These are phyloP conservation scores for Cyberlindnera xishuangbannaensis DNA, from an alignment of 805 yeast species.

Conservation along the genomic window DNA sequence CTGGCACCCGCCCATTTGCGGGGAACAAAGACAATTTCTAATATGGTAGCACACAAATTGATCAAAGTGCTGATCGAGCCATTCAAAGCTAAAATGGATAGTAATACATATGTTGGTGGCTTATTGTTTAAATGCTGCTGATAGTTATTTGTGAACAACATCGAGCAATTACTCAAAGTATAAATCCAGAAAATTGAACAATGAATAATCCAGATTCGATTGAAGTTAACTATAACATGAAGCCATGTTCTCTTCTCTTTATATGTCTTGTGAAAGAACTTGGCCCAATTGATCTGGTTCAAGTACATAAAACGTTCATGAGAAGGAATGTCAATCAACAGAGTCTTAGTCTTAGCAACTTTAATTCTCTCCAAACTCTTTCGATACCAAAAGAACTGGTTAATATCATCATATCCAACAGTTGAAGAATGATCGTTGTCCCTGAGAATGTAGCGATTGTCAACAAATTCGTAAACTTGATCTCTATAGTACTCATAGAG, in stretches of 20 bases:
- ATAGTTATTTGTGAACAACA: slow-evolving; percentile 58
- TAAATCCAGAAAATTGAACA: slow-evolving; percentile 72
- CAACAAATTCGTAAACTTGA: slow-evolving; percentile 42
- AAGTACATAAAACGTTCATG: slow-evolving; percentile 51
- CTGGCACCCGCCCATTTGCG: slow-evolving; percentile 69
- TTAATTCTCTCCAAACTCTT: slow-evolving; percentile 57
- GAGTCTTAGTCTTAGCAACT: slow-evolving; percentile 34
- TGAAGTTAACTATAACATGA: slow-evolving; percentile 67
- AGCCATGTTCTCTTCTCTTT: slow-evolving; percentile 72
- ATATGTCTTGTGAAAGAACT: slow-evolving; percentile 69
- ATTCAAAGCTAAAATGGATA: slow-evolving; percentile 60
- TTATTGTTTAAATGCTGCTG: slow-evolving; percentile 47
- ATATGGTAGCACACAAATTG: slow-evolving; percentile 47
- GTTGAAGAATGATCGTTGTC: slow-evolving; percentile 62
- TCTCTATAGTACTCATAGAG: slow-evolving; percentile 55
- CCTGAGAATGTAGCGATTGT: slow-evolving; percentile 38
- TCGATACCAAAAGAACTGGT: slow-evolving; percentile 81
- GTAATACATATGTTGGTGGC: slow-evolving; percentile 50
- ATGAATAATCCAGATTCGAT: slow-evolving; percentile 76
- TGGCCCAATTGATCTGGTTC: slow-evolving; percentile 56
- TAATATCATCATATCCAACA: slow-evolving; percentile 87
- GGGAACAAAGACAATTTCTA: slow-evolving; percentile 63
- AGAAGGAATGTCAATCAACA: slow-evolving; percentile 33
- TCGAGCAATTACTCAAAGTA: slow-evolving; percentile 61
- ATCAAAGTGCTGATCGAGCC: slow-evolving; percentile 58